These are phyloP conservation scores for Posidonia australis DNA, from an alignment of 106 monocot genomes.

Conservation along the genomic window DNA sequence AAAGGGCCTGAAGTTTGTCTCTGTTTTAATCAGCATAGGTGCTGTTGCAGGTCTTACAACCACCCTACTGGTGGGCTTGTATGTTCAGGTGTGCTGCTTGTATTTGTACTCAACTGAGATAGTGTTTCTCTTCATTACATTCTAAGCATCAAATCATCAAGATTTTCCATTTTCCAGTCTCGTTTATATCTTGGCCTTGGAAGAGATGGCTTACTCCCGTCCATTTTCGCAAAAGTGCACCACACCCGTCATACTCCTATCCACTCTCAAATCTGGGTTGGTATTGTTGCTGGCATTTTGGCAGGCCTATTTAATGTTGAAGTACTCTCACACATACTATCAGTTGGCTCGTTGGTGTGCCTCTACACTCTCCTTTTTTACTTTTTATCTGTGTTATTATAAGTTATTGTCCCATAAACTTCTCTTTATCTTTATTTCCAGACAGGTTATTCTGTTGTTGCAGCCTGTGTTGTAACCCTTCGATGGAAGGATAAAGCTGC, in stretches of 20 bases:
- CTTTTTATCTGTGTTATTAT: neutral
- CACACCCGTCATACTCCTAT: conserved; percentile 76
- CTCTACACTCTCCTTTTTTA: neutral
- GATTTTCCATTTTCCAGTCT: conserved; percentile 36
- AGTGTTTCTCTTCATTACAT: too few relatives aligned
- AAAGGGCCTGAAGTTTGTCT: conserved; percentile 77
- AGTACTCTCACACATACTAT: conserved; percentile 90
- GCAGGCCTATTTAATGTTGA: conserved; percentile 82
- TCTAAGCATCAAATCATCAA: neutral
- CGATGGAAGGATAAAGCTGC: conserved; percentile 64
- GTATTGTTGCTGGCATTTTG: conserved; percentile 71
- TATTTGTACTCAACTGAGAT: neutral
- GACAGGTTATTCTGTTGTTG: conserved; percentile 99
- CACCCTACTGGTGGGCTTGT: conserved; percentile 86
- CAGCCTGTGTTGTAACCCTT: conserved; percentile 78
- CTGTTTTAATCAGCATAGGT: conserved; percentile 82
- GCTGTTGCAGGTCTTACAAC: conserved; percentile 97
- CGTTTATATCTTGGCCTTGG: conserved; percentile 81
- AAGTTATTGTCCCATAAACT: neutral
- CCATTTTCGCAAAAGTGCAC: conserved; percentile 77
- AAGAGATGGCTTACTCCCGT: conserved; percentile 90
- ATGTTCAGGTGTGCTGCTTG: conserved; percentile 63
- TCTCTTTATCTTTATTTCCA: conserved; percentile 12
- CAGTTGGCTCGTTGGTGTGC: conserved; percentile 87
- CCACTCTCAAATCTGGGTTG: conserved; percentile 90